Evolutionary conservation across 805 yeast genomes (phyloP).

Genomic region (Candida berthetii): DNA sequence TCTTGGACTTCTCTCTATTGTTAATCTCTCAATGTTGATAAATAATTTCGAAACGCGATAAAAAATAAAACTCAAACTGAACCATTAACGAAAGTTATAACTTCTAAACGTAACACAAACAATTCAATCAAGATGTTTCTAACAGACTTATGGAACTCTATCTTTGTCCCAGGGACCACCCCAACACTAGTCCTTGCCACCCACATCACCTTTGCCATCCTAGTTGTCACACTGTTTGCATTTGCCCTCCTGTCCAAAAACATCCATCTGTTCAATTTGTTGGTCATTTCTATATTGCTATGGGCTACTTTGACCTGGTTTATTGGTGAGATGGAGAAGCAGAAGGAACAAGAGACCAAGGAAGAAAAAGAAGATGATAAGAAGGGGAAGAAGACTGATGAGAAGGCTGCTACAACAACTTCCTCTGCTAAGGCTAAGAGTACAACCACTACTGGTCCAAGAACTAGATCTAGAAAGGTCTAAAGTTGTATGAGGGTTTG

Average conservation of each 20-base stretch:
- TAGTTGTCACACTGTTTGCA: conserved; percentile 48
- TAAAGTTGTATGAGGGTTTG: too few species aligned
- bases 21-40: too few species aligned
- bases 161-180: conserved; percentile 88
- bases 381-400: not conserved
- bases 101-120: too few species aligned
- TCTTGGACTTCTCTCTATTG: too few species aligned
- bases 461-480: conserved; percentile 4
- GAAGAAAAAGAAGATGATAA: conserved; percentile 14
- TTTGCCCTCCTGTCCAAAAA: conserved; percentile 58
- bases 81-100: too few species aligned
- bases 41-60: too few species aligned
- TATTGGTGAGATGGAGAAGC: conserved; percentile 53
- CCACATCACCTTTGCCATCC: conserved; percentile 69
- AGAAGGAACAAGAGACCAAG: conserved; percentile 23
- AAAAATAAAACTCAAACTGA: too few species aligned
- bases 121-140: conserved; percentile 37
- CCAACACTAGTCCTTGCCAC: conserved; percentile 89
- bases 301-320: conserved; percentile 91
- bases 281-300: conserved; percentile 52
- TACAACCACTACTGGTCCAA: not conserved
- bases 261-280: conserved; percentile 56
- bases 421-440: not conserved
- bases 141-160: conserved; percentile 79
- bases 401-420: conserved; percentile 1